A percentile compares a stretch with the other conserved stretches of the same genome.
These are phyloP conservation scores for Populus hybrid DNA, from an alignment of 441 rosid species.

Conservation along the genomic window DNA sequence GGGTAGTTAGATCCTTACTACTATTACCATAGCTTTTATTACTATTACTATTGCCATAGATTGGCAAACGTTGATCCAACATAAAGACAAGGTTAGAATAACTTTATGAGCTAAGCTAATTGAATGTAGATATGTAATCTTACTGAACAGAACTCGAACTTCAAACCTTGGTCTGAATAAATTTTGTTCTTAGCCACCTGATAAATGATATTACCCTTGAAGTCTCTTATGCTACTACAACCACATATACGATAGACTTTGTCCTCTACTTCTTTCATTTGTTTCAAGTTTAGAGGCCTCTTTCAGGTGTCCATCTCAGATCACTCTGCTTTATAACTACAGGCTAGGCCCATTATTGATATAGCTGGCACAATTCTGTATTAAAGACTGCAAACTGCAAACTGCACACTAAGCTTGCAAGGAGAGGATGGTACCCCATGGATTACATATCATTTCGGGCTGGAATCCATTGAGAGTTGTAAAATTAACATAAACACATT, in stretches of 20 bases:
- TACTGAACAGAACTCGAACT: background rate
- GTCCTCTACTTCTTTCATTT: too few relatives aligned
- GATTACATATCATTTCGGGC: background rate
- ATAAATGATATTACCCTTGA: background rate
- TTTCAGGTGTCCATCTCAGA: background rate
- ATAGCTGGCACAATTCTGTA: background rate
- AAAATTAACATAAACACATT: background rate
- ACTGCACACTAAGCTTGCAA: background rate
- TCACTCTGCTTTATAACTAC: background rate
- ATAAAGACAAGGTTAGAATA: background rate
- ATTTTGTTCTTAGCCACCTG: background rate
- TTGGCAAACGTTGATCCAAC: background rate
- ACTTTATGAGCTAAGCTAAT: background rate
- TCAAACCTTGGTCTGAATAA: background rate
- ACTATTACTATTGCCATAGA: background rate
- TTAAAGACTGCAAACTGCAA: background rate
- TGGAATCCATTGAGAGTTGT: background rate
- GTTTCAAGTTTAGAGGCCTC: background rate
- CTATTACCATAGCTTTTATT: too few relatives aligned
- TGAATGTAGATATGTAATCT: background rate
- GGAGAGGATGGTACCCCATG: background rate
- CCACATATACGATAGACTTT: background rate
- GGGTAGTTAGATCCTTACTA: background rate
- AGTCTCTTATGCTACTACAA: background rate
- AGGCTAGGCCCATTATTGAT: background rate